phyloP scores from a whole-genome alignment of 768 basidiomycete species.

The Lentinula edodes region DNA sequence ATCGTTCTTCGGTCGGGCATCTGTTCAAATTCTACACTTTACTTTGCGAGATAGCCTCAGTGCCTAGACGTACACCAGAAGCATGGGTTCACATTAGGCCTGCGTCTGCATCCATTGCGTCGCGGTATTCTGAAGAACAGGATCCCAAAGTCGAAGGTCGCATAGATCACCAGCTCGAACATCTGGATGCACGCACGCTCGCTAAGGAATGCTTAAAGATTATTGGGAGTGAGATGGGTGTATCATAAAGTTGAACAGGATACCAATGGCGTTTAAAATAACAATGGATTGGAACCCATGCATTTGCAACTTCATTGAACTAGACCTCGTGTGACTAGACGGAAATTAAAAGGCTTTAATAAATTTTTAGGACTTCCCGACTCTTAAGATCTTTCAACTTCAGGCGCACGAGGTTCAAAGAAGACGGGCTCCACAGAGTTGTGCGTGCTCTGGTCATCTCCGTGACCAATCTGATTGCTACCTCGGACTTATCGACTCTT shows the following conservation, averaged over 20 bases:
- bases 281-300: too few relatives aligned
- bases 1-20: constrained; percentile 74
- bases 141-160: constrained; percentile 12
- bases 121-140: not conserved
- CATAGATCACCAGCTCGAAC: constrained; percentile 30
- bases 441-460: not conserved
- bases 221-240: constrained; percentile 73
- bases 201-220: constrained; percentile 63
- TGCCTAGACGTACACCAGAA: constrained; percentile 60
- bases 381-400: too few relatives aligned
- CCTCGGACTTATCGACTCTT: not conserved
- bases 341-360: too few relatives aligned
- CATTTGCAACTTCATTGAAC: too few relatives aligned
- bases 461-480: too few relatives aligned
- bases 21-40: constrained; percentile 84
- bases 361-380: too few relatives aligned
- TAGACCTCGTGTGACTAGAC: not conserved
- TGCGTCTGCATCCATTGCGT: not conserved
- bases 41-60: constrained; percentile 73
- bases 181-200: constrained; percentile 56
- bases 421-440: not conserved
- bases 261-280: too few relatives aligned
- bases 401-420: not conserved
- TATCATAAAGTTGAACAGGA: constrained; percentile 8
- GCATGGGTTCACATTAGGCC: constrained; percentile 46